Evolutionary conservation across 305 asterid species (phyloP).

Genomic region (Andrographis paniculata): DNA sequence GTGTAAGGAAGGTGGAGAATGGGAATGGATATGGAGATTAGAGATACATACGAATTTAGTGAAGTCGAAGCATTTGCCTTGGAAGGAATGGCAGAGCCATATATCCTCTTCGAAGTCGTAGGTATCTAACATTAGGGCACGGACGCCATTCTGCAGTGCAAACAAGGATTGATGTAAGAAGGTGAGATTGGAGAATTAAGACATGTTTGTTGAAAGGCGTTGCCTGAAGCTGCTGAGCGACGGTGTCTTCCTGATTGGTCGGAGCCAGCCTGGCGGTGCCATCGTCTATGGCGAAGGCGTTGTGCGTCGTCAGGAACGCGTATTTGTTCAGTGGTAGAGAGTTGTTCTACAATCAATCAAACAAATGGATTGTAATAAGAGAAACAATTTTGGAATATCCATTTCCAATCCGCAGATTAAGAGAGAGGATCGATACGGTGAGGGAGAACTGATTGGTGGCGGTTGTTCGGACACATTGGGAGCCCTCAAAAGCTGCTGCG

Average conservation of each 20-base stretch:
- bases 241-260: slow-evolving; percentile 58
- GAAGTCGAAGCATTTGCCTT: slow-evolving; percentile 62
- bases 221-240: slow-evolving; percentile 68
- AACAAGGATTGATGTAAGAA: background rate
- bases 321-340: slow-evolving; percentile 2
- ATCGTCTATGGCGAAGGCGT: slow-evolving; percentile 48
- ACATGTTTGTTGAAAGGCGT: background rate
- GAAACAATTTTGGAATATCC: too few species aligned
- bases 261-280: slow-evolving; percentile 45
- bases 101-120: slow-evolving; percentile 66
- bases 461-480: background rate
- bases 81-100: slow-evolving; percentile 87
- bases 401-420: too few species aligned
- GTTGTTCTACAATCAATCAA: background rate
- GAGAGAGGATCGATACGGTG: background rate
- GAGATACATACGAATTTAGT: slow-evolving; percentile 53
- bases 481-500: background rate
- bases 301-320: slow-evolving; percentile 70
- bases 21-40: background rate
- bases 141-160: slow-evolving; percentile 58
- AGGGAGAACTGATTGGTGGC: slow-evolving; percentile 8
- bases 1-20: too few species aligned
- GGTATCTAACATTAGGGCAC: slow-evolving; percentile 79
- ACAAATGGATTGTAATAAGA: background rate
- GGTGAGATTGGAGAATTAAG: background rate